Base-by-base conservation (phyloP, 2,329 filamentous ascomycete genomes). In the Pleomassaria siparia region DNA sequence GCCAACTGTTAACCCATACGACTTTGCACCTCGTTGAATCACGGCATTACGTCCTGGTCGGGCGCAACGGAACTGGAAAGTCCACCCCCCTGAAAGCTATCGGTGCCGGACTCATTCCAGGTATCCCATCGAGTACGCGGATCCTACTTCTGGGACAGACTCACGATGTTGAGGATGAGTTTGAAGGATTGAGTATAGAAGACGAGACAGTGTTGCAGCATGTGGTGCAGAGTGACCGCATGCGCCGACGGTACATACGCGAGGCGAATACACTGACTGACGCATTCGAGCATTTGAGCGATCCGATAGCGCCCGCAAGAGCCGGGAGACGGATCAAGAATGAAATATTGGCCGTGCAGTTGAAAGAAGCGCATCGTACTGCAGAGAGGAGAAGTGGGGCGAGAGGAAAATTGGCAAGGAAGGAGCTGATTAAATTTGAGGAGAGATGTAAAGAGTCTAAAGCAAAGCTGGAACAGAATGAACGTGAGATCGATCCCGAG, bases 21-120 rank as follows among this genome's bases (percentile, higher is more conserved):
- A 84, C 84, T 47, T 72, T 95, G 28, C 81, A 84, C 20, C 72
- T 95, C 2, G 88, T 92, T 55, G 81, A 84, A 41, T 86, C 87
- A 0, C 77, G 84, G 37, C 80, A 87, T 51, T 95, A 95, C 75
- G 89, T 88, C 0, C 75, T 95, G 1, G 76, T 92, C 16, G 90
- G 89, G 0, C 80, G 88, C 6, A 95, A 95, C 70, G 89, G 89
- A 0, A 87, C 85, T 2, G 90, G 89, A 5, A 95, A 95, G 64
- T 91, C 88, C 3, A 92, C 88, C 0, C 72, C 92, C 6, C 74
- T 94, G 13, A 82, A 82, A 60, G 88, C 89, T 1, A 84, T 95
- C 56, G 86, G 84, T 4, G 84, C 90, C 51, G 89, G 89, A 59
- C 76, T 91, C 26, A 87, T 95, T 13, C 88, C 89, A 0, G 89